Base-by-base conservation (phyloP, 495 filamentous ascomycete genomes). In the Trichoderma virens region DNA sequence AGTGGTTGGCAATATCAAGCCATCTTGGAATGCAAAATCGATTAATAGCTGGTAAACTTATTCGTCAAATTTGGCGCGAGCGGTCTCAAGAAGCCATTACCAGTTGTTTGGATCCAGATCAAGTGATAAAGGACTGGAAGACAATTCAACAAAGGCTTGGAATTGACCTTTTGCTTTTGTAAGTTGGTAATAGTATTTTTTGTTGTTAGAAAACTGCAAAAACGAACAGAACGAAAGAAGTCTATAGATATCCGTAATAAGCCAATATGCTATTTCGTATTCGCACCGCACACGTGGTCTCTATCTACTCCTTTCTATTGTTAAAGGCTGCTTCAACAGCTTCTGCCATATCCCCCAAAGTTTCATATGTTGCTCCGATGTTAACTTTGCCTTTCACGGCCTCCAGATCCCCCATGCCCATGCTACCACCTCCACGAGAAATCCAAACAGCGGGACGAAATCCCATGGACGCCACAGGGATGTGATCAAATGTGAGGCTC, bases 401-500 rank as follows among this genome's bases (percentile, higher is more conserved):
- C 27, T 31, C 56, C 2, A 41, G 2, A 18, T 27, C 34, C 13
- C 31, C 31, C 34, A 62, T 62, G 8, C 60, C 60, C 60, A 62
- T 62, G 31, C 31, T 38, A 69, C 74, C 79, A 1, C 77, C 79
- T 8, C 77, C 76, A 63, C 91, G 74, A 67, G 80, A 82, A 71
- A 95, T 92, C 88, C 89, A 95, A 47, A 47, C 43, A n/a, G 51
- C 85, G 83, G 60, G 84, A 87, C 45, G 69, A 71, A 62, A 94
- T 27, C 86, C 87, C 59, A 86, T 66, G 72, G 82, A 71, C 70
- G 78, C 81, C 23, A 86, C 86, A 0, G 91, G 86, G 4, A 83
- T 78, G 76, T 93, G 90, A 73, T 93, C 91, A 68, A 86, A 83
- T 41, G 77, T 79, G 76, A 90, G 73, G 45, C 87, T 89, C 70